Percentiles rank a stretch among this genome's conserved stretches.
Conservation (phyloP, 768 basidiomycete species). For the Tremella mesenterica region DNA sequence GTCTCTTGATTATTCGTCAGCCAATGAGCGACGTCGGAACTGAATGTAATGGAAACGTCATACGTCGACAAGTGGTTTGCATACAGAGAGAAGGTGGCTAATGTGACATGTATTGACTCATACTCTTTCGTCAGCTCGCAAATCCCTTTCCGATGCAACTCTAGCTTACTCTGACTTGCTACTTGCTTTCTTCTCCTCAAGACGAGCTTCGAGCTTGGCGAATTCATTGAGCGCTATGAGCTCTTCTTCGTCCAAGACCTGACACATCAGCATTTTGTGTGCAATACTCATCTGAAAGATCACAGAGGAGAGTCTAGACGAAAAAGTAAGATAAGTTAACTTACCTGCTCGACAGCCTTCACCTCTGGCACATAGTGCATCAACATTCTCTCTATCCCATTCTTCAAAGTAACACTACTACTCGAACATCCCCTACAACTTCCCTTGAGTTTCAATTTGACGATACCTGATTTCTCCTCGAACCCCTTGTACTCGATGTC, state of each 20-base stretch:
- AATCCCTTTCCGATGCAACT: not conserved
- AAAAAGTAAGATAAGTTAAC: slow-evolving; percentile 7
- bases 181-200: slow-evolving; percentile 29
- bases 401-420: slow-evolving; percentile 89
- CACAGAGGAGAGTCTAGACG: too few species aligned
- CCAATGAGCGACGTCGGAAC: too few species aligned
- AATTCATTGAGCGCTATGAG: slow-evolving; percentile 79
- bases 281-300: too few species aligned
- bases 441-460: slow-evolving; percentile 86
- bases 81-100: too few species aligned
- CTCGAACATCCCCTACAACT: slow-evolving; percentile 93
- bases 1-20: too few species aligned
- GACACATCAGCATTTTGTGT: slow-evolving; percentile 1
- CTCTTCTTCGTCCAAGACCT: slow-evolving; percentile 89
- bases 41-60: too few species aligned
- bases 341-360: slow-evolving; percentile 44
- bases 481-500: slow-evolving; percentile 96
- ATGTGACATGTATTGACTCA: slow-evolving; percentile 37
- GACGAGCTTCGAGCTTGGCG: slow-evolving; percentile 47
- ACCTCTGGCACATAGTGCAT: slow-evolving; percentile 88
- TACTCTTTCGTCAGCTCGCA: slow-evolving; percentile 11
- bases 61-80: too few species aligned
- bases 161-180: slow-evolving; percentile 26
- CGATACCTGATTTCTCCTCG: slow-evolving; percentile 64
- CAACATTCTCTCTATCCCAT: slow-evolving; percentile 95